Percentiles rank a stretch among this genome's conserved stretches.
Conservation (phyloP, 1,139 yeast species). For the Diutina sp. region DNA sequence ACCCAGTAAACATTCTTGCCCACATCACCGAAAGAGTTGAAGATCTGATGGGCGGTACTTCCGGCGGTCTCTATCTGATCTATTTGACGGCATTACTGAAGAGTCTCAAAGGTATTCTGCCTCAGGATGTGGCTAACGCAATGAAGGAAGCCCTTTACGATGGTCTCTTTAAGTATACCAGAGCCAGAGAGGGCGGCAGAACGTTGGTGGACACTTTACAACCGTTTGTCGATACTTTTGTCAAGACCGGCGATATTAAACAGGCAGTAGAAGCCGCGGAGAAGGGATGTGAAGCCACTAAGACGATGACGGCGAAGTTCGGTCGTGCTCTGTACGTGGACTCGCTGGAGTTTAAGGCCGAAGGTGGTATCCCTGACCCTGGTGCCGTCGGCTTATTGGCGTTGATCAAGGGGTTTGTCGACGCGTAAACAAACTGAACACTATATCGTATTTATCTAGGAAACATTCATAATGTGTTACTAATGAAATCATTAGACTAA, state of each 20-base stretch:
- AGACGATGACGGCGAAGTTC: constrained; percentile 65
- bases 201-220: constrained; percentile 80
- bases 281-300: constrained; percentile 67
- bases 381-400: constrained; percentile 81
- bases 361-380: constrained; percentile 79
- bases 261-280: constrained; percentile 59
- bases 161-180: constrained; percentile 66
- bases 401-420: constrained; percentile 11
- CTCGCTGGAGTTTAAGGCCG: constrained; percentile 37
- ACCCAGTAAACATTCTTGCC: constrained; percentile 36
- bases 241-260: constrained; percentile 32
- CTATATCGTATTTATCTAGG: not conserved
- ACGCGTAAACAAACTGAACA: not conserved
- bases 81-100: constrained; percentile 53
- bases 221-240: constrained; percentile 65
- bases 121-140: constrained; percentile 12
- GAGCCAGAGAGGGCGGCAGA: constrained; percentile 83
- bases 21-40: constrained; percentile 59
- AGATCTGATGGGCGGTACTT: constrained; percentile 91
- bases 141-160: constrained; percentile 38
- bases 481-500: no score
- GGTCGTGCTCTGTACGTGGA: constrained; percentile 89
- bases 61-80: constrained; percentile 87
- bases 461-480: no score
- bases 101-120: constrained; percentile 20